phyloP scores from a whole-genome alignment of 441 rosid species.

The Syzygium malaccense region DNA sequence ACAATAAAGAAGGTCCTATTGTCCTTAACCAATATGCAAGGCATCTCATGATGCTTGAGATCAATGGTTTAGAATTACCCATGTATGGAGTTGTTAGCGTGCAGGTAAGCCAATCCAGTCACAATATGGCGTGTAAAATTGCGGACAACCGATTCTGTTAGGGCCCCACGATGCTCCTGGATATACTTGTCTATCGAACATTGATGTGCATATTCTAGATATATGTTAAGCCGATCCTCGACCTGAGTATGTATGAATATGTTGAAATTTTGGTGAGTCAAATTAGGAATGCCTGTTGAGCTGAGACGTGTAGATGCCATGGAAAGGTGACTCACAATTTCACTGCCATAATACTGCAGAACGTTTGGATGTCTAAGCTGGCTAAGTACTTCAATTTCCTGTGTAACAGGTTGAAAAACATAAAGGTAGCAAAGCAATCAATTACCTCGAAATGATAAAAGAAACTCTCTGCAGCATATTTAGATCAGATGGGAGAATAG shows the following conservation, averaged over 20 bases:
- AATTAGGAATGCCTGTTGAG: neutral
- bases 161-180: conserved; percentile 83
- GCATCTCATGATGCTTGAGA: too few species aligned
- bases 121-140: conserved; percentile 88
- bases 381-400: conserved; percentile 93
- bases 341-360: conserved; percentile 95
- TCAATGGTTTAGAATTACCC: conserved; percentile 28
- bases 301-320: neutral
- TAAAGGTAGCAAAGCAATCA: too few species aligned
- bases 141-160: conserved; percentile 83
- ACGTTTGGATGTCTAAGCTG: conserved; percentile 86
- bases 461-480: neutral
- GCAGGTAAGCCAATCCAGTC: conserved; percentile 83
- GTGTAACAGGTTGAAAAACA: conserved; percentile 1
- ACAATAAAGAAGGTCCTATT: too few species aligned
- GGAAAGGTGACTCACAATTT: conserved; percentile 55
- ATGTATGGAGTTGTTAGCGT: conserved; percentile 76
- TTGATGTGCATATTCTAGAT: conserved; percentile 91
- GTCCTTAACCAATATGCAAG: too few species aligned
- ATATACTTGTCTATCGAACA: conserved; percentile 83
- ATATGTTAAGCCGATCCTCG: conserved; percentile 76
- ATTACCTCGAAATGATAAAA: too few species aligned
- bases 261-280: neutral
- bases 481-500: neutral
- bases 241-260: conserved; percentile 32